These are phyloP conservation scores for Gracilaria vermiculophylla DNA, from an alignment of 23 red algal species.

Conservation along the genomic window DNA sequence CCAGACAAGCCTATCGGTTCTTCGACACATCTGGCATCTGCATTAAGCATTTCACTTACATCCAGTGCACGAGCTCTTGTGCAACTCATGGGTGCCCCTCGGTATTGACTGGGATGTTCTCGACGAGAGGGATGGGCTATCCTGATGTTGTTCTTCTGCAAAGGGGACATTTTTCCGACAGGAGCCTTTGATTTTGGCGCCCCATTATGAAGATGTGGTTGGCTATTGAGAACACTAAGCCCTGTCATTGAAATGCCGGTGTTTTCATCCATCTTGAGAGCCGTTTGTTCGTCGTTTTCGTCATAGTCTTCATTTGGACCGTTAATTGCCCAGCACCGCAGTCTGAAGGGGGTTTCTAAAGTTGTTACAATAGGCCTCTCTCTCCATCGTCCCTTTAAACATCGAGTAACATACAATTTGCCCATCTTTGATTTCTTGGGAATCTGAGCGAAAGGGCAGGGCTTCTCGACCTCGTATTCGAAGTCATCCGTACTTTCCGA, in stretches of 20 bases:
- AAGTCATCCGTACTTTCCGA: background rate
- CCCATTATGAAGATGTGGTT: background rate
- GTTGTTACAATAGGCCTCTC: background rate
- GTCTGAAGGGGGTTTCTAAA: background rate
- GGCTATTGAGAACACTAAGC: background rate
- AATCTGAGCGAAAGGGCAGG: background rate
- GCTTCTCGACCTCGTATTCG: background rate
- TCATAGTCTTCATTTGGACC: background rate
- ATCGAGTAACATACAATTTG: background rate
- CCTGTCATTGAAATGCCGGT: background rate
- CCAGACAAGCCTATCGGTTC: background rate
- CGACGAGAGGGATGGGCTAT: background rate
- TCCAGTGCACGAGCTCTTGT: background rate
- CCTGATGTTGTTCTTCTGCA: background rate
- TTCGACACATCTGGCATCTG: background rate
- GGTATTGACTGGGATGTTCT: background rate
- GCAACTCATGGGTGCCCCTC: background rate
- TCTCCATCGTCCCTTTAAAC: background rate
- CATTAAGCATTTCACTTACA: background rate
- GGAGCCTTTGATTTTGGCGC: background rate
- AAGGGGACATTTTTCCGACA: constrained; percentile 1
- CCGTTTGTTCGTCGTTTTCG: background rate
- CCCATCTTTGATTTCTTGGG: background rate
- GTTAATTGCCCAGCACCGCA: background rate
- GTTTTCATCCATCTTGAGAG: background rate